Evolutionary conservation across 768 basidiomycete species (phyloP).

Genomic region (Lanmaoa rubissima): DNA sequence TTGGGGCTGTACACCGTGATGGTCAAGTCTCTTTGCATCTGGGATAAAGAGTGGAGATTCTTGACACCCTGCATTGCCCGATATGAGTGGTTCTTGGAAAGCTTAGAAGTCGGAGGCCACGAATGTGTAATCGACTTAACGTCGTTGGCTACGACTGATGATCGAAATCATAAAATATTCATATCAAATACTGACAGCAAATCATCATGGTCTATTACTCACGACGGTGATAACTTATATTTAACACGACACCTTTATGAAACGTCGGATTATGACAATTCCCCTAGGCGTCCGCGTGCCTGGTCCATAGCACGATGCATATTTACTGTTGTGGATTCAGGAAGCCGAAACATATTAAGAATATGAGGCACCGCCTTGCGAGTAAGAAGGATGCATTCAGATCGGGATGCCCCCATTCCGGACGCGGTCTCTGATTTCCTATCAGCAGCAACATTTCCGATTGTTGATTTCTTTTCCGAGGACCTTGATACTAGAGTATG

Average conservation of each 20-base stretch:
- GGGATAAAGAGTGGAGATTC: background rate
- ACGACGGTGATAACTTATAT: background rate
- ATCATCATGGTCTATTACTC: conserved; percentile 13
- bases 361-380: conserved; percentile 55
- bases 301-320: conserved; percentile 69
- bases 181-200: conserved; percentile 10
- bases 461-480: conserved; percentile 6
- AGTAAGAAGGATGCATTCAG: conserved; percentile 44
- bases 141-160: conserved; percentile 3
- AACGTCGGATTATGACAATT: conserved; percentile 4
- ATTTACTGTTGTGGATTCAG: conserved; percentile 44
- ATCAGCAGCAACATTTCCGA: background rate
- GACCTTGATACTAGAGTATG: conserved; percentile 5
- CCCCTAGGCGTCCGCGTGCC: conserved; percentile 33
- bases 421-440: conserved; percentile 1
- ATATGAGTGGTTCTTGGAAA: background rate
- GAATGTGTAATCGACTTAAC: conserved; percentile 3
- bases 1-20: background rate
- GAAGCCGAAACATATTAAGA: conserved; percentile 44
- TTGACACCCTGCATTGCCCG: background rate
- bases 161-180: background rate
- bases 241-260: background rate
- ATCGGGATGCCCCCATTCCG: conserved; percentile 1
- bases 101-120: background rate
- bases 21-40: background rate